phyloP scores from a whole-genome alignment of 208 protist genomes.

The Crithidia expoeki region DNA sequence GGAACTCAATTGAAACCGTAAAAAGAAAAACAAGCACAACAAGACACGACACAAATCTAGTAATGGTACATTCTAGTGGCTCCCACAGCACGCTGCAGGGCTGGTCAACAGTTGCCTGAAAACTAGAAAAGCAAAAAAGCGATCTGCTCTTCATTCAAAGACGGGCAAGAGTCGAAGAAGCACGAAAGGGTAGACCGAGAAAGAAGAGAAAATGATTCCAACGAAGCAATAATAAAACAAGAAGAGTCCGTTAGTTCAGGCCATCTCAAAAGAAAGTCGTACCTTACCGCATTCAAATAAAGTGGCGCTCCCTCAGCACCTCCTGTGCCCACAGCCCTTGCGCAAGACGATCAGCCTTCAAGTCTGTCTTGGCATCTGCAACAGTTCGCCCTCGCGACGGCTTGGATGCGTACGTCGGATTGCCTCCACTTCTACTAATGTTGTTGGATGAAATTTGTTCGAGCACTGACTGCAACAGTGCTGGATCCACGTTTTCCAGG shows the following conservation, averaged over 20 bases:
- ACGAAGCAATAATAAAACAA: constrained; percentile 9
- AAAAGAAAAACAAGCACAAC: no score
- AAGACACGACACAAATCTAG: no score
- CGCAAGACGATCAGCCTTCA: constrained; percentile 40
- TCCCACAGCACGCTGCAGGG: no score
- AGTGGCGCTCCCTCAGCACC: constrained; percentile 42
- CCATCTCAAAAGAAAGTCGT: background rate
- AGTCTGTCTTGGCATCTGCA: background rate
- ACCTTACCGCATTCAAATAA: constrained; percentile 1
- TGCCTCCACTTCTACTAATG: background rate
- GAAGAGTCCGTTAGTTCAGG: background rate
- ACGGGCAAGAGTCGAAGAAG: no score
- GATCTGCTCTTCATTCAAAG: no score
- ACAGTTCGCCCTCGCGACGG: background rate
- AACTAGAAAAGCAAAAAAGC: no score
- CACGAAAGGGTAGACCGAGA: no score
- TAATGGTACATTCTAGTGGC: no score
- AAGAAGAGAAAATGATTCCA: background rate
- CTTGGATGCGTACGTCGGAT: background rate
- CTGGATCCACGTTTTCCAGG: constrained; percentile 1
- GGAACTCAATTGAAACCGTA: no score
- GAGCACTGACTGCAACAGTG: constrained; percentile 17
- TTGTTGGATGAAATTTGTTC: constrained; percentile 7
- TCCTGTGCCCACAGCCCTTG: constrained; percentile 74
- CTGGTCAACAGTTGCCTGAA: no score